Evolutionary conservation across 352 stramenopile species (phyloP).

Genomic region (Phytophthora foliorum): DNA sequence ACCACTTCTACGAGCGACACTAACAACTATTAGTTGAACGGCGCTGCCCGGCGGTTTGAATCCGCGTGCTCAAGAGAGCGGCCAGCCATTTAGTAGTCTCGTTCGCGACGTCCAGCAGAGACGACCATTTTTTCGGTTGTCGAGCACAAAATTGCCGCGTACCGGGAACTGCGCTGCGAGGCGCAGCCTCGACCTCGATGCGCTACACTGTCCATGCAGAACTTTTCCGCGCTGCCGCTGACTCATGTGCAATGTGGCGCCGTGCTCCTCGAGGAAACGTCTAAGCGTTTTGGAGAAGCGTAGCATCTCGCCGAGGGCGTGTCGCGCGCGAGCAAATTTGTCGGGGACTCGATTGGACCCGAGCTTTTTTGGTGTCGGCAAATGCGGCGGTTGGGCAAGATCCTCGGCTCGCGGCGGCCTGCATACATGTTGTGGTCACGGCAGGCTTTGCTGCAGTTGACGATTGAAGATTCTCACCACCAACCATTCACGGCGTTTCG

Average conservation of each 20-base stretch:
- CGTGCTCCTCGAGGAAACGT: background rate
- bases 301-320: background rate
- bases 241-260: background rate
- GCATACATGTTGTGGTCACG: background rate
- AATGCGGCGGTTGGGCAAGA: no score
- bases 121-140: slow-evolving; percentile 19
- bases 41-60: slow-evolving; percentile 9
- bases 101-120: slow-evolving; percentile 13
- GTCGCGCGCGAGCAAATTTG: no score
- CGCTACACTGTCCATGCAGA: no score
- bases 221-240: background rate
- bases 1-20: no score
- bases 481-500: background rate
- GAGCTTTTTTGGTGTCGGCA: no score
- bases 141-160: slow-evolving; percentile 12
- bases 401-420: no score
- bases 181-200: no score
- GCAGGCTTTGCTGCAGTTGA: background rate
- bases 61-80: slow-evolving; percentile 26
- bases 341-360: no score
- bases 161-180: no score
- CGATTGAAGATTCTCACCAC: background rate
- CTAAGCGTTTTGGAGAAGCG: slow-evolving; percentile 7
- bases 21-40: no score
- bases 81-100: slow-evolving; percentile 16